A percentile compares a stretch with the other conserved stretches of the same genome.
phyloP scores from a whole-genome alignment of 2,329 filamentous ascomycete species.

The Myriosclerotinia curreyana region DNA sequence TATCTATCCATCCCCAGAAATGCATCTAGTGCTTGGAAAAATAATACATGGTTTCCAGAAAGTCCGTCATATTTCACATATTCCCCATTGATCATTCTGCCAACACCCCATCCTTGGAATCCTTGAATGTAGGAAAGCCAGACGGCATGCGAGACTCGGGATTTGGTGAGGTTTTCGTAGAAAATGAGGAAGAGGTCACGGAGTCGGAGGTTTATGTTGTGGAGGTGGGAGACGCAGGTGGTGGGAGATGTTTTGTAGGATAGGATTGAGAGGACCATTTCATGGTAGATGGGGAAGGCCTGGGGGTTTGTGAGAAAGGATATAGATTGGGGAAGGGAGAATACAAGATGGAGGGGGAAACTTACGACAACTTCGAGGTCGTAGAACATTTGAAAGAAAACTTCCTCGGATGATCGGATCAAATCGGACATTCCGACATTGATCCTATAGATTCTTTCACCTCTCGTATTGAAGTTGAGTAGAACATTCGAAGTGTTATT shows the following conservation, averaged over 20 bases:
- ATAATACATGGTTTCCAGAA: conserved; percentile 17
- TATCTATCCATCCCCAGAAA: conserved; percentile 10
- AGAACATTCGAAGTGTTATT: conserved; percentile 16
- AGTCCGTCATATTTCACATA: conserved; percentile 18
- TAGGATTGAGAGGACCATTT: conserved; percentile 7
- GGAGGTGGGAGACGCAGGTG: not conserved
- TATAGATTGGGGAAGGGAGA: not conserved
- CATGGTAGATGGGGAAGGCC: conserved; percentile 20
- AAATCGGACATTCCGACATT: conserved; percentile 15
- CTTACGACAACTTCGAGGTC: conserved; percentile 20
- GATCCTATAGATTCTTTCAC: conserved; percentile 15
- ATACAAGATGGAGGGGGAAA: too few relatives aligned
- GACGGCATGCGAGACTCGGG: not conserved
- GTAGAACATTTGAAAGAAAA: conserved; percentile 21
- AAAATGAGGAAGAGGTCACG: conserved; percentile 16
- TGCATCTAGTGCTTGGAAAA: conserved; percentile 17
- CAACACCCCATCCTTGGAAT: conserved; percentile 18
- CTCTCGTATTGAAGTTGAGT: conserved; percentile 5
- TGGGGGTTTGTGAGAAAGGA: not conserved
- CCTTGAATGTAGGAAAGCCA: conserved; percentile 20
- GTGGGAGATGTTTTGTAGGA: not conserved
- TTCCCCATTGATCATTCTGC: not conserved
- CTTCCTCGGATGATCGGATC: conserved; percentile 17
- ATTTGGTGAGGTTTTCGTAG: conserved; percentile 17
- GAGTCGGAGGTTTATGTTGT: not conserved